Base-by-base conservation (phyloP, 176 grass and related monocot genomes). In the Thalia dealbata region DNA sequence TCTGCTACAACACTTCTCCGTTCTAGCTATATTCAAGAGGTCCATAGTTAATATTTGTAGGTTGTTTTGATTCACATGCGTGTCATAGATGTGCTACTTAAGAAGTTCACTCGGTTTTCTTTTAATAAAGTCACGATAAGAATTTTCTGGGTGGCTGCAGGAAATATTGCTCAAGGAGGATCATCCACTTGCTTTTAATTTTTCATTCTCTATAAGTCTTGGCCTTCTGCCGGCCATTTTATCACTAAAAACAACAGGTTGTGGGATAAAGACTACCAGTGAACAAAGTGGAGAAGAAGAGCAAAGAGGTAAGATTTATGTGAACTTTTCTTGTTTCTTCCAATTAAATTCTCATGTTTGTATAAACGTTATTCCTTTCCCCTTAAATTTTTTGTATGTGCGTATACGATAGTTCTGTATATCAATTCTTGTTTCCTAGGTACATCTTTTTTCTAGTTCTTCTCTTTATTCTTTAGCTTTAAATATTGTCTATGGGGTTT, bases 121-220 rank as follows among this genome's bases (percentile, higher is more conserved):
- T 48, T 56, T 10, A 75, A 77, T 75, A 43, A 48, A 65, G 27
- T 9, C 3, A 44, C 29, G 76, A 81, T 70, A 82, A 87, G 69
- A 56, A 29, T 81, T 19, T 70, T 81, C 30, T 63, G 64, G 29
- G 64, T 84, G 15, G 63, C 79, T 67, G 61, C 84, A 97, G 95
- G 95, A 91, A 80, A 74, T 97, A 61, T 79, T 90, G 82, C 81
- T 97, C 48, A 80, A 67, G 50, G 90, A 97, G 80, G 81, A 92
- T 83, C 95, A 97, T 61, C 81, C 95, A 52, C 68, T 97, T 71
- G 70, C 70, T 78, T 83, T 90, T 67, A 92, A 88, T 30, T 71
- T 92, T 51, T 88, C 87, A 59, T 97, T 97, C 82, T 88, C 90
- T 70, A 70, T 84, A 75, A 93, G 90, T 73, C 85, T 97, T 62